phyloP scores from a whole-genome alignment of 805 yeast genomes.

The Candida jianshihensis region DNA sequence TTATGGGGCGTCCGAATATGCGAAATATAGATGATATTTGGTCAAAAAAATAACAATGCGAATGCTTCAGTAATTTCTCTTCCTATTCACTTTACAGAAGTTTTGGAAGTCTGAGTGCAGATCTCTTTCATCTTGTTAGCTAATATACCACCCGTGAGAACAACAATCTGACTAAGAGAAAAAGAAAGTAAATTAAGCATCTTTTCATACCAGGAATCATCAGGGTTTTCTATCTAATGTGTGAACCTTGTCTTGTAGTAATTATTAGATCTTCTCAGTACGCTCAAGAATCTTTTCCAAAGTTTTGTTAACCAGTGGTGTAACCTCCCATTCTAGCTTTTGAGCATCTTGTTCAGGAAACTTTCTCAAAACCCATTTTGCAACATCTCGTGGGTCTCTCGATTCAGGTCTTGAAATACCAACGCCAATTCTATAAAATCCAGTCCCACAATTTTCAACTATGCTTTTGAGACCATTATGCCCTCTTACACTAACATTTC shows the following conservation, averaged over 20 bases:
- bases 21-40: too few species aligned
- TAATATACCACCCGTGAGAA: too few species aligned
- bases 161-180: too few species aligned
- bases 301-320: conserved; percentile 32
- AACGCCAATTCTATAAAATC: conserved; percentile 58
- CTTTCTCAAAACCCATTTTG: conserved; percentile 56
- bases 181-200: too few species aligned
- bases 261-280: not conserved
- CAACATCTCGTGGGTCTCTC: conserved; percentile 35
- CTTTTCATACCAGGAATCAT: too few species aligned
- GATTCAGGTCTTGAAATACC: conserved; percentile 70
- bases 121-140: too few species aligned
- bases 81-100: too few species aligned
- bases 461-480: conserved; percentile 78
- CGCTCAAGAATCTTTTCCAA: conserved; percentile 24
- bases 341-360: conserved; percentile 39
- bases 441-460: conserved; percentile 35
- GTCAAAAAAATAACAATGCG: too few species aligned
- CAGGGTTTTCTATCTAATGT: too few species aligned
- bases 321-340: conserved; percentile 30
- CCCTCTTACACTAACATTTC: conserved; percentile 62
- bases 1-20: too few species aligned
- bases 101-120: too few species aligned
- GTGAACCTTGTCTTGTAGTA: not conserved
- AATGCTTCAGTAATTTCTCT: too few species aligned